A percentile compares a stretch with the other conserved stretches of the same genome.
phyloP scores from a whole-genome alignment of 2,329 filamentous ascomycete genomes.

The Hymenotorrendiella dingleyae region DNA sequence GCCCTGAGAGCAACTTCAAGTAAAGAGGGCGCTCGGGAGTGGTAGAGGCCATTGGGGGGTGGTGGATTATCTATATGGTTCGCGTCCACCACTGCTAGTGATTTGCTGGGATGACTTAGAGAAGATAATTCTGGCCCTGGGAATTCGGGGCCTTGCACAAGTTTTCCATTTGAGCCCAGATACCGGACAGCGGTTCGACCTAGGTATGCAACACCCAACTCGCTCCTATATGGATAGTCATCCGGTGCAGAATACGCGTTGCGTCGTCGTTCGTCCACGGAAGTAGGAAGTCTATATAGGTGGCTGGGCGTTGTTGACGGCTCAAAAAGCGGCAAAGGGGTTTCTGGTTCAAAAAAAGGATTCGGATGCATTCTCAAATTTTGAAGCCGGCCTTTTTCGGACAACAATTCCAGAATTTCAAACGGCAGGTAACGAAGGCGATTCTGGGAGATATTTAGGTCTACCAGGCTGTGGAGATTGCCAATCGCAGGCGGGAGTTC shows the following conservation, averaged over 20 bases:
- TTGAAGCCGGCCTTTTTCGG: constrained; percentile 38
- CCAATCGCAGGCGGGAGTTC: constrained; percentile 56
- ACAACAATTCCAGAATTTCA: constrained; percentile 54
- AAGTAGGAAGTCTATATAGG: constrained; percentile 3
- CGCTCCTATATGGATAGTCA: no score
- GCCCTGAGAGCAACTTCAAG: constrained; percentile 27
- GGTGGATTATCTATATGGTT: constrained; percentile 19
- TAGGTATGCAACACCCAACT: constrained; percentile 26
- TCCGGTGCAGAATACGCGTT: no score
- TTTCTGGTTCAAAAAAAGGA: constrained; percentile 43
- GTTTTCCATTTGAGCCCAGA: constrained; percentile 22
- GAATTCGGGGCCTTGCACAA: constrained; percentile 26
- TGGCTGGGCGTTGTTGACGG: constrained; percentile 7
- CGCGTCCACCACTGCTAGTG: constrained; percentile 15
- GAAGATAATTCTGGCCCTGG: constrained; percentile 4
- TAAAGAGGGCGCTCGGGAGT: constrained; percentile 27
- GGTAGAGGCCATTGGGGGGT: constrained; percentile 6
- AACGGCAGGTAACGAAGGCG: constrained; percentile 53
- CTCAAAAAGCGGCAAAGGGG: constrained; percentile 9
- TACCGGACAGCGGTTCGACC: constrained; percentile 27
- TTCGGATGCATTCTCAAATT: constrained; percentile 57
- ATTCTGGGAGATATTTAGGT: constrained; percentile 64
- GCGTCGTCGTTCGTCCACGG: constrained; percentile 7
- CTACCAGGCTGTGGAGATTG: constrained; percentile 50
- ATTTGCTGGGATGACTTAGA: neutral